These are phyloP conservation scores for Halophytophthora polymorphica DNA, from an alignment of 352 stramenopile species.

Conservation along the genomic window DNA sequence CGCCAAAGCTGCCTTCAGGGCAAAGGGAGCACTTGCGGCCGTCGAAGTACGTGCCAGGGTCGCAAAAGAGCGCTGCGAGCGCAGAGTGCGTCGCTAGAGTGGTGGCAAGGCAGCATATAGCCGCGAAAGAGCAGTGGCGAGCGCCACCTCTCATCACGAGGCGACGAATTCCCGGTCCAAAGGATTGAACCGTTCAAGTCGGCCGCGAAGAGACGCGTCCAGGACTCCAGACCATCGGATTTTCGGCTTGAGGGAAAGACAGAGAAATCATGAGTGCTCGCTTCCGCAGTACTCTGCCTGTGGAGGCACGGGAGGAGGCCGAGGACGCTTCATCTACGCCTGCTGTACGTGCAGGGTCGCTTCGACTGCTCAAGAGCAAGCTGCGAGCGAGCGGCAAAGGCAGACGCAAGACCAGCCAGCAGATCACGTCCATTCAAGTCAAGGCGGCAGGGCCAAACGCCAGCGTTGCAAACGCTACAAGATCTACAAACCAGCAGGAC, in stretches of 20 bases:
- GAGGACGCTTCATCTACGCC: too few relatives aligned
- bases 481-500: not conserved
- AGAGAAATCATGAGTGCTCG: too few relatives aligned
- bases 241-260: not conserved
- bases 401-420: slow-evolving; percentile 5
- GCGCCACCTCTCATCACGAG: too few relatives aligned
- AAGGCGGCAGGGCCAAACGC: not conserved
- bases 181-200: too few relatives aligned
- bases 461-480: not conserved
- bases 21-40: slow-evolving; percentile 39
- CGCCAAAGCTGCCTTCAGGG: slow-evolving; percentile 49
- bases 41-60: slow-evolving; percentile 41
- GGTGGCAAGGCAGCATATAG: slow-evolving; percentile 2
- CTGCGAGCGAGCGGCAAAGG: slow-evolving; percentile 13
- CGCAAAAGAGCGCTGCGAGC: slow-evolving; percentile 30
- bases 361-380: slow-evolving; percentile 29
- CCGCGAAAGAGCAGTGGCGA: not conserved
- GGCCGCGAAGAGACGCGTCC: too few relatives aligned
- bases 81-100: slow-evolving; percentile 1
- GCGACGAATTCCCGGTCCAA: too few relatives aligned
- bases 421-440: not conserved
- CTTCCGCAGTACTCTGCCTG: too few relatives aligned
- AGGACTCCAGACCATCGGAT: too few relatives aligned
- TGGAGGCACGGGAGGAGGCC: too few relatives aligned
- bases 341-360: slow-evolving; percentile 8